Evolutionary conservation across 192 early-diverging fungal species (phyloP).

Genomic region (Pilobolus umbonatus): DNA sequence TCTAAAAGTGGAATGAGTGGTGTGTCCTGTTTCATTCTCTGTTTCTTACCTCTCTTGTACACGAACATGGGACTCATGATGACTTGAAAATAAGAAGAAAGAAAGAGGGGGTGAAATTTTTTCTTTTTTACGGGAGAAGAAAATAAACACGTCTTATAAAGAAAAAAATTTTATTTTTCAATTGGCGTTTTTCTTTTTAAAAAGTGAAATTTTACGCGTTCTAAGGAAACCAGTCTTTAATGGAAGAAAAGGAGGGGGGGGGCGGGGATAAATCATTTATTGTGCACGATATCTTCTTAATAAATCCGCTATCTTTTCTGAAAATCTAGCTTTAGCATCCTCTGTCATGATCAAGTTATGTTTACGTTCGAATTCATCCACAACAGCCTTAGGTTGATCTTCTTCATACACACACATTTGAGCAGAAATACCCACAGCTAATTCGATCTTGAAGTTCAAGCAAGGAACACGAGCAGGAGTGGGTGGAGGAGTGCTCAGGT

Average conservation of each 20-base stretch:
- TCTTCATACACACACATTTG: slow-evolving; percentile 13
- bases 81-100: not conserved
- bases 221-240: too few species aligned
- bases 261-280: too few species aligned
- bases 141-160: not conserved
- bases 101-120: not conserved
- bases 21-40: not conserved
- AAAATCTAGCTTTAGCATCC: slow-evolving; percentile 2
- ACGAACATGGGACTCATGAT: slow-evolving; percentile 31
- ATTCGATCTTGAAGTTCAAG: slow-evolving; percentile 15
- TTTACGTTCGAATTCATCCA: slow-evolving; percentile 10
- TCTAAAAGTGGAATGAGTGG: slow-evolving; percentile 39
- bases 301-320: not conserved
- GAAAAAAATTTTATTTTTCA: too few species aligned
- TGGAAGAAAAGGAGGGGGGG: too few species aligned
- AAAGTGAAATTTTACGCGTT: too few species aligned
- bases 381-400: slow-evolving; percentile 2
- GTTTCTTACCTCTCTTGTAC: slow-evolving; percentile 34
- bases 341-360: slow-evolving; percentile 14
- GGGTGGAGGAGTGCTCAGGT: too few species aligned
- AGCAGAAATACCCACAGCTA: slow-evolving; percentile 17
- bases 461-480: not conserved
- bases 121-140: not conserved
- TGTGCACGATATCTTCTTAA: not conserved
- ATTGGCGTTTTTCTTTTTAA: too few species aligned